Base-by-base conservation (phyloP, 129 eudicot species). In the Pseudognaphalium luteoalbum region DNA sequence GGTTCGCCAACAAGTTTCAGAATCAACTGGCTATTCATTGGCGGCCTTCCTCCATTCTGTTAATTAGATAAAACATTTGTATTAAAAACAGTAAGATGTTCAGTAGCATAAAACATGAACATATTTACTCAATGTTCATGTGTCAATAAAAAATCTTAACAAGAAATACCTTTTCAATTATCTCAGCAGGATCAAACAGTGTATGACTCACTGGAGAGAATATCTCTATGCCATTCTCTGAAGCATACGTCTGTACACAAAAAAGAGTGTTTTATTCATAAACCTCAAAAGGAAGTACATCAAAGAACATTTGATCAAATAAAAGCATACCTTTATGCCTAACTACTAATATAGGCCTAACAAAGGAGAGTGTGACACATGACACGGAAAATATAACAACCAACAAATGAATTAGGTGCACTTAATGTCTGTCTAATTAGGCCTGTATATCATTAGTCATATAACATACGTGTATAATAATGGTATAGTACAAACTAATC, bases 181-280 rank as follows among this genome's bases (percentile, higher is more conserved):
- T 87, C 30, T 85, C 90, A 70, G 89, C 89, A 84, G 97, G 97
- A 87, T 89, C 78, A 85, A 92, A 89, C 47, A 92, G 85, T 50
- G 97, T 92, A 85, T 92, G 97, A 78, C 93, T 92, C 67, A 92
- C 97, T 7, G 97, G 97, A 70, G 96, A 83, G 81, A 87, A 92
- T 51, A 92, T 66, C 73, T 92, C 96, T 54, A 89, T 72, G 63
- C 93, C 91, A 71, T 78, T 81, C 77, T 73, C 80, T 28, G 82
- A 83, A 80, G 96, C 90, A 84, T 85, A 80, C 20, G 73, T 76
- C 97, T 92, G 93, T 58, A 60, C 20, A 64, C 50, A 52, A 33
- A 59, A 62, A 8, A 7, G 75, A 34, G 41, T 16, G 5, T 75
- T 32, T 35, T 71, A 71, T 56, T 68, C 35, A 35, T 34, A 20